phyloP scores from a whole-genome alignment of 2,329 filamentous ascomycete genomes.

The Scytalidium sp. region DNA sequence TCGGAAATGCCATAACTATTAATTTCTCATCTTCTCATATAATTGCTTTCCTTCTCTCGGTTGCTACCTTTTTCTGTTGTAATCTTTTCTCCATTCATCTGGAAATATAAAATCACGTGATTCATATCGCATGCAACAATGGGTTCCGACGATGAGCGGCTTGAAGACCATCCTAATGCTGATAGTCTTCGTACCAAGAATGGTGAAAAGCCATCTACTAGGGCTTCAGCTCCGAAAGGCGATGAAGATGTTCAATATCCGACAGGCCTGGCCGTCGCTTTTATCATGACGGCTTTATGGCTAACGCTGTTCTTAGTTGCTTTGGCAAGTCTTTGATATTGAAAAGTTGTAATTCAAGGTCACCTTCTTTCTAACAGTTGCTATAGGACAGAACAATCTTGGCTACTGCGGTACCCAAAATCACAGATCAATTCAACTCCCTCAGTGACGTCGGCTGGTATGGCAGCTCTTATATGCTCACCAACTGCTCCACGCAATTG shows the following conservation, averaged over 20 bases:
- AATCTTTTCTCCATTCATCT: no score
- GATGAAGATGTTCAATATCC: background rate
- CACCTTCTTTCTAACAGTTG: background rate
- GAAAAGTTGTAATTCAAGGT: background rate
- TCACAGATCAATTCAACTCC: conserved; percentile 32
- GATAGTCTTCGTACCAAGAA: background rate
- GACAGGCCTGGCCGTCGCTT: background rate
- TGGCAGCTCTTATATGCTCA: conserved; percentile 27
- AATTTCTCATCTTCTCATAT: no score
- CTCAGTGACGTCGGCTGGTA: conserved; percentile 33
- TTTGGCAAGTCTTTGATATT: background rate
- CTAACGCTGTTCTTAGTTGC: background rate
- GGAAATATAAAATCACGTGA: background rate
- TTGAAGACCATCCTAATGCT: background rate
- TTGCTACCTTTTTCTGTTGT: background rate
- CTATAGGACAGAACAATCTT: conserved; percentile 24
- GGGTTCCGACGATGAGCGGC: background rate
- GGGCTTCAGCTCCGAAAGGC: background rate
- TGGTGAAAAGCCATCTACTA: background rate
- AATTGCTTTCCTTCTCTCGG: no score
- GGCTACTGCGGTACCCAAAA: conserved; percentile 32
- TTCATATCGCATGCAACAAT: background rate
- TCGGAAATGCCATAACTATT: no score
- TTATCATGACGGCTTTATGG: background rate
- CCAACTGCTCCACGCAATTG: conserved; percentile 21